These are phyloP conservation scores for Akebia trifoliata DNA, from an alignment of 164 flowering plant genomes.

Conservation along the genomic window DNA sequence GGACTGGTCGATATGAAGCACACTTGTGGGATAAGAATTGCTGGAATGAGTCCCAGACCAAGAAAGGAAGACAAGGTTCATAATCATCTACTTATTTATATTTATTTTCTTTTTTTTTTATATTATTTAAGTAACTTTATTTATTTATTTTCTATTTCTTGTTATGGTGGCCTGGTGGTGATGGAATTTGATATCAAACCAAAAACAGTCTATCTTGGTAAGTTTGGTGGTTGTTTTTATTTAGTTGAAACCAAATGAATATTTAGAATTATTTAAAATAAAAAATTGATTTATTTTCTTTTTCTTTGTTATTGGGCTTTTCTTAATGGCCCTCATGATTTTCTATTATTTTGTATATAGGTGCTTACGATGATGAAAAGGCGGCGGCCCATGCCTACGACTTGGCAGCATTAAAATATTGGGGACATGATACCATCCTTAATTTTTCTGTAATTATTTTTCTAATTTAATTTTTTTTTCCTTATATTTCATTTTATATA, in stretches of 20 bases:
- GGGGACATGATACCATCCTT: conserved; percentile 81
- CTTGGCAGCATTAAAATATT: conserved; percentile 88
- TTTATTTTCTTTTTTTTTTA: not conserved
- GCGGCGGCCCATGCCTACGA: conserved; percentile 96
- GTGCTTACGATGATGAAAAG: conserved; percentile 91
- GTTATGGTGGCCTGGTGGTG: conserved; percentile 9
- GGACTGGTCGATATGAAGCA: conserved; percentile 95
- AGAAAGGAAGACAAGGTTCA: conserved; percentile 92
- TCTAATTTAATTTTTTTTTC: not conserved
- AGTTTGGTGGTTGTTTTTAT: conserved; percentile 11
- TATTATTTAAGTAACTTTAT: not conserved
- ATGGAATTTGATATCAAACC: conserved; percentile 21
- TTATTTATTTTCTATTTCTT: not conserved
- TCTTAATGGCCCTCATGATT: not conserved
- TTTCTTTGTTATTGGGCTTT: not conserved
- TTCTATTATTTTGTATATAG: conserved; percentile 28
- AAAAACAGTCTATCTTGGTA: conserved; percentile 77
- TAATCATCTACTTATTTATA: not conserved
- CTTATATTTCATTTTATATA: not conserved
- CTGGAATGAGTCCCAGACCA: conserved; percentile 85
- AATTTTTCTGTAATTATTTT: conserved; percentile 64
- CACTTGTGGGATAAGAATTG: conserved; percentile 95
- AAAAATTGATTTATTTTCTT: not conserved
- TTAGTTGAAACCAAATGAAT: not conserved
- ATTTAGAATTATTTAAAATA: not conserved